These are phyloP conservation scores for Proliferodiscus dingleyae DNA, from an alignment of 2,329 filamentous ascomycete genomes.

Conservation along the genomic window DNA sequence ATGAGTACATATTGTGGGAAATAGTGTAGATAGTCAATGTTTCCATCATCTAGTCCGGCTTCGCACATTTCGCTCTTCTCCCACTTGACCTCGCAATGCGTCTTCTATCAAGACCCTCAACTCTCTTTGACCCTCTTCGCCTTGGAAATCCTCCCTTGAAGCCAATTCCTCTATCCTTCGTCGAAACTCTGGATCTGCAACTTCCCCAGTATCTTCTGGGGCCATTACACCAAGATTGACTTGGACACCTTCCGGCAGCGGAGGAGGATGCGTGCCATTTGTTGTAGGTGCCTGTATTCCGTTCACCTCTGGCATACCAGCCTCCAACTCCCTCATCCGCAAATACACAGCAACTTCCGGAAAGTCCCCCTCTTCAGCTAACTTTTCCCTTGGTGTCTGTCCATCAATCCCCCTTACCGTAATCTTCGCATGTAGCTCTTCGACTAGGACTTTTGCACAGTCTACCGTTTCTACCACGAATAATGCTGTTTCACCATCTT, in stretches of 20 bases:
- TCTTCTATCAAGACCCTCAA: constrained; percentile 76
- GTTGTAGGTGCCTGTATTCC: constrained; percentile 25
- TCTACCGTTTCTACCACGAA: constrained; percentile 84
- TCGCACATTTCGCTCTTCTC: constrained; percentile 61
- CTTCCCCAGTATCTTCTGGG: constrained; percentile 56
- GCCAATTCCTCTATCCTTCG: constrained; percentile 86
- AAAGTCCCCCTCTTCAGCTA: constrained; percentile 73
- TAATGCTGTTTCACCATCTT: constrained; percentile 90
- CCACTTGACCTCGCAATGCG: constrained; percentile 65
- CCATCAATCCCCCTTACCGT: constrained; percentile 66
- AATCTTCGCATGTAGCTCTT: constrained; percentile 71
- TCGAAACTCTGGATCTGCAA: constrained; percentile 77
- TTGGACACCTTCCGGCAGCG: constrained; percentile 69
- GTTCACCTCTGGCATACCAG: constrained; percentile 28
- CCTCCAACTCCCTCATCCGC: constrained; percentile 31
- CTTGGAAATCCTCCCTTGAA: constrained; percentile 75
- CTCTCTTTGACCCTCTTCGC: constrained; percentile 72
- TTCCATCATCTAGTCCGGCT: constrained; percentile 50
- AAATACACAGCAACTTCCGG: constrained; percentile 73
- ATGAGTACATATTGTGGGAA: constrained; percentile 59
- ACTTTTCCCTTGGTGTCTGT: constrained; percentile 74
- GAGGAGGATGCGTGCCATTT: constrained; percentile 41
- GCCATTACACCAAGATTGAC: constrained; percentile 74
- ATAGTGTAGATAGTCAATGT: constrained; percentile 29
- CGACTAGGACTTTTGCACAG: constrained; percentile 73